phyloP scores from a whole-genome alignment of 305 asterid species.

The Fraxinus xanthoxyloides region DNA sequence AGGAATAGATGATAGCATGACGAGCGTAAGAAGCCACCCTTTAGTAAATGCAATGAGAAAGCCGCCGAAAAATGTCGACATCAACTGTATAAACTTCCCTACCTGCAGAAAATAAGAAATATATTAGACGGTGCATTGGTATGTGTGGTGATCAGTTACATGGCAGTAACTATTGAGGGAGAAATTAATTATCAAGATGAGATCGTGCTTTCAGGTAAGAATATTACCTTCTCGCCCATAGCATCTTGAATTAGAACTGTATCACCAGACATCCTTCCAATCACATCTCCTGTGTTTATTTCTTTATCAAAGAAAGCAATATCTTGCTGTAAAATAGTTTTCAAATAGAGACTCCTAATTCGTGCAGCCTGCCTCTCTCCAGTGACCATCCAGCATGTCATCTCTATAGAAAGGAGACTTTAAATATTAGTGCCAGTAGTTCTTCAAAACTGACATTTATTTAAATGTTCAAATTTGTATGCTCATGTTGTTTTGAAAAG shows the following conservation, averaged over 20 bases:
- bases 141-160: neutral
- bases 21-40: conserved; percentile 84
- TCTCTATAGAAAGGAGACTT: conserved; percentile 47
- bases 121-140: neutral
- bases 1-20: conserved; percentile 72
- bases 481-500: neutral
- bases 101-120: conserved; percentile 33
- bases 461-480: neutral
- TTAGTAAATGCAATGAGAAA: conserved; percentile 63
- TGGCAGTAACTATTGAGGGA: neutral
- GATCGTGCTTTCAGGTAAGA: neutral
- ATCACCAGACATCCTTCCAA: conserved; percentile 93
- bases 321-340: conserved; percentile 76
- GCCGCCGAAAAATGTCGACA: conserved; percentile 77
- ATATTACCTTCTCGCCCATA: conserved; percentile 86
- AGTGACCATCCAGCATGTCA: conserved; percentile 90
- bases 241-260: conserved; percentile 95
- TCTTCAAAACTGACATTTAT: neutral
- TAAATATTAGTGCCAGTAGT: neutral
- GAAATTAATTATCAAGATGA: neutral
- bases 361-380: conserved; percentile 94
- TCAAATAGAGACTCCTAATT: conserved; percentile 64
- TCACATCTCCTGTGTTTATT: conserved; percentile 80
- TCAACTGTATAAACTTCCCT: conserved; percentile 75
- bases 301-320: conserved; percentile 83